A percentile compares a stretch with the other conserved stretches of the same genome.
Conservation (phyloP, 2,329 filamentous ascomycete species). For the Plectosphaerella sp. region DNA sequence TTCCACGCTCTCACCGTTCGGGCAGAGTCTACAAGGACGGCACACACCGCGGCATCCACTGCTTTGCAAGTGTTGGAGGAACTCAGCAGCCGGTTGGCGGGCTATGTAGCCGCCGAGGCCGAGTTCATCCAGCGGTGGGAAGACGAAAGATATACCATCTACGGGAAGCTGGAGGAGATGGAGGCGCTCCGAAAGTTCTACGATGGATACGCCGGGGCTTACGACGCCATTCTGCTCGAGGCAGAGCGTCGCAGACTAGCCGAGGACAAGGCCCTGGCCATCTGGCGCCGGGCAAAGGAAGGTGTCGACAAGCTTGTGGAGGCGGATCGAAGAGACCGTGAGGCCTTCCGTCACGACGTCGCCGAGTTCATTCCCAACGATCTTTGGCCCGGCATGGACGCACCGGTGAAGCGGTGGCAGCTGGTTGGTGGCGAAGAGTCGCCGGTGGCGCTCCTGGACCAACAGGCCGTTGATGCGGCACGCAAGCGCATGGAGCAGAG, state of each 20-base stretch:
- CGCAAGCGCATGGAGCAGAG: neutral
- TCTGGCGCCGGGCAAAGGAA: slow-evolving; percentile 73
- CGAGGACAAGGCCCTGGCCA: slow-evolving; percentile 67
- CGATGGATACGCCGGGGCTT: slow-evolving; percentile 78
- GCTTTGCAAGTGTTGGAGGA: slow-evolving; percentile 65
- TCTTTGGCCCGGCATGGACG: slow-evolving; percentile 74
- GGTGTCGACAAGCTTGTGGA: slow-evolving; percentile 72
- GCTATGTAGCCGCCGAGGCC: slow-evolving; percentile 59
- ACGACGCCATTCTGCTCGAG: slow-evolving; percentile 80
- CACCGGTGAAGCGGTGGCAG: slow-evolving; percentile 49
- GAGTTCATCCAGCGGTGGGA: slow-evolving; percentile 67
- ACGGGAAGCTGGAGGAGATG: slow-evolving; percentile 68
- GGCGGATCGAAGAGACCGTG: slow-evolving; percentile 67
- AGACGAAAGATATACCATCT: slow-evolving; percentile 67
- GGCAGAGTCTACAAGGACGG: slow-evolving; percentile 49
- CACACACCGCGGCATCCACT: slow-evolving; percentile 53
- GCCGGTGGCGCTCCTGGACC: slow-evolving; percentile 8
- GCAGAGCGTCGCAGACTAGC: slow-evolving; percentile 69
- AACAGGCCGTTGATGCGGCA: neutral
- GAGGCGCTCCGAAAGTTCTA: slow-evolving; percentile 77
- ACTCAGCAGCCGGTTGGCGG: slow-evolving; percentile 60
- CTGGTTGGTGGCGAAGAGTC: slow-evolving; percentile 25
- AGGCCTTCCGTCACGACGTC: slow-evolving; percentile 74
- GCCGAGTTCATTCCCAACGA: slow-evolving; percentile 85
- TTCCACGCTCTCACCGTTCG: slow-evolving; percentile 61